Evolutionary conservation across 768 basidiomycete genomes (phyloP).

Genomic region (Rhizopogon vinicolor): DNA sequence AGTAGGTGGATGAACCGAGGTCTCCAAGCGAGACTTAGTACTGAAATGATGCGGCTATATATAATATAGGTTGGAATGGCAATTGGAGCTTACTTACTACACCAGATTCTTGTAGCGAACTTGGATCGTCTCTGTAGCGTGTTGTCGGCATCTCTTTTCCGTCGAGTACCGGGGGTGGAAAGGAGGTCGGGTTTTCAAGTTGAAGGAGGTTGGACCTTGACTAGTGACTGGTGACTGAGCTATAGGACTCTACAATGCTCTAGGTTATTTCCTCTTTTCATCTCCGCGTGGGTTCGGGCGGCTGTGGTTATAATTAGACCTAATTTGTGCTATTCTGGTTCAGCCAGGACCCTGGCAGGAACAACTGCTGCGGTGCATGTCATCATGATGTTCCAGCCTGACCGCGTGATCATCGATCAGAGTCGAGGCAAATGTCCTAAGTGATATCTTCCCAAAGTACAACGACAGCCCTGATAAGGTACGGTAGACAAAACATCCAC

Average conservation of each 20-base stretch:
- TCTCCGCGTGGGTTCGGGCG: too few species aligned
- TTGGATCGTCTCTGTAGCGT: slow-evolving; percentile 16
- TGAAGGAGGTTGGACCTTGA: too few species aligned
- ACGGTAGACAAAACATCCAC: not conserved
- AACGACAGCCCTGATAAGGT: not conserved
- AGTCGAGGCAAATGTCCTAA: not conserved
- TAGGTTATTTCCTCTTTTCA: too few species aligned
- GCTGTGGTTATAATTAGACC: too few species aligned
- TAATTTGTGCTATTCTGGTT: too few species aligned
- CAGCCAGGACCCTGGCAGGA: too few species aligned
- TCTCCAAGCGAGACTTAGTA: not conserved
- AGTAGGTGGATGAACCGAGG: not conserved
- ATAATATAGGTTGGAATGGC: slow-evolving; percentile 1
- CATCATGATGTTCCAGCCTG: too few species aligned
- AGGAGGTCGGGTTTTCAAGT: too few species aligned
- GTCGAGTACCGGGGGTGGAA: slow-evolving; percentile 13
- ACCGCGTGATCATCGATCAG: too few species aligned
- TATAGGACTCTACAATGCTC: too few species aligned
- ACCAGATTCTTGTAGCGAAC: slow-evolving; percentile 17
- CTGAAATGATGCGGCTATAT: not conserved
- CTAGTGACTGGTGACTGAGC: too few species aligned
- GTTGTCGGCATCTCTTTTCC: slow-evolving; percentile 17
- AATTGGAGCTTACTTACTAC: slow-evolving; percentile 2
- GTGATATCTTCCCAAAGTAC: not conserved
- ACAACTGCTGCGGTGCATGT: not conserved